phyloP scores from a whole-genome alignment of 225 moss, liverwort and hornwort genomes.

The Bryoerythrophyllum caledonicum region DNA sequence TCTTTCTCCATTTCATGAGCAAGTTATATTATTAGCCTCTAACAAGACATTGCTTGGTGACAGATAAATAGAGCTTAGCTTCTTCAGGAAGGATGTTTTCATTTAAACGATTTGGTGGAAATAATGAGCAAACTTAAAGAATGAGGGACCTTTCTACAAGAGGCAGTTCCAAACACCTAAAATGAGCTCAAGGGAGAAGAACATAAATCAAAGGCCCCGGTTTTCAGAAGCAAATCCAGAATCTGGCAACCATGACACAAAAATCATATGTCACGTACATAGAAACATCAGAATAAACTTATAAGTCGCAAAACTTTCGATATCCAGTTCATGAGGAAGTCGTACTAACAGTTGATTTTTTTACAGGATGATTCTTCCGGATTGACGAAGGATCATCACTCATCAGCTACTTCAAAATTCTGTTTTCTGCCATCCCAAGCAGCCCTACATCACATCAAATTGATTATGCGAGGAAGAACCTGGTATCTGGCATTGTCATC shows the following conservation, averaged over 20 bases:
- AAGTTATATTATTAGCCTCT: too few relatives aligned
- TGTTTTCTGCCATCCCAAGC: conserved; percentile 20
- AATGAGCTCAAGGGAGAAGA: too few relatives aligned
- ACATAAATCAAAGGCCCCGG: too few relatives aligned
- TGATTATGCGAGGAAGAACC: conserved; percentile 9
- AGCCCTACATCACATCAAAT: conserved; percentile 6
- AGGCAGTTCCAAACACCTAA: too few relatives aligned
- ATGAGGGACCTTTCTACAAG: too few relatives aligned
- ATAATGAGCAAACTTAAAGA: too few relatives aligned
- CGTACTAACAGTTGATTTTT: conserved; percentile 2
- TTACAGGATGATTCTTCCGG: conserved; percentile 30
- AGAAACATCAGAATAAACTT: not conserved
- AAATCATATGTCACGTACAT: not conserved
- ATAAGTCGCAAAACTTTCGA: not conserved
- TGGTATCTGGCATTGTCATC: conserved; percentile 2
- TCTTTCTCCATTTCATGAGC: too few relatives aligned
- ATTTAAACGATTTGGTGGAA: too few relatives aligned
- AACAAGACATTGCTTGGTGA: too few relatives aligned
- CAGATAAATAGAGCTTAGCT: too few relatives aligned
- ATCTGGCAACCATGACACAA: not conserved
- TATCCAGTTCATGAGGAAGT: not conserved
- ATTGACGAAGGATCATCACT: conserved; percentile 21
- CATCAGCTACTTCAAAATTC: conserved; percentile 36
- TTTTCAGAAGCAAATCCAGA: not conserved
- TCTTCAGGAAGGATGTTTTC: too few relatives aligned